A percentile compares a stretch with the other conserved stretches of the same genome.
Conservation (phyloP, 2,329 filamentous ascomycete genomes). For the Fusarium albosuccineum region DNA sequence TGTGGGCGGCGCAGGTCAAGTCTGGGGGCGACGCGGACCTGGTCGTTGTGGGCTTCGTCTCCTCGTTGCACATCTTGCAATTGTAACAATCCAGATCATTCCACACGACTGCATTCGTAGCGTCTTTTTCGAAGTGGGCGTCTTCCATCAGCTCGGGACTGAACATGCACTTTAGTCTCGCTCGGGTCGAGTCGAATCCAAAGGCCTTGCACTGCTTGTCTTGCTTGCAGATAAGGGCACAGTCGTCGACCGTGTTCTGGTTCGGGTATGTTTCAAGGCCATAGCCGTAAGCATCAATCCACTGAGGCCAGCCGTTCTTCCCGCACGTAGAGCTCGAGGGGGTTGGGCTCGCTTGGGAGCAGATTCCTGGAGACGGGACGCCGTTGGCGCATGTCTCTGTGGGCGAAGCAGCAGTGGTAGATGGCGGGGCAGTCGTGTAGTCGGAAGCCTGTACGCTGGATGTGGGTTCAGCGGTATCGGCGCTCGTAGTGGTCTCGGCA, state of each 20-base stretch:
- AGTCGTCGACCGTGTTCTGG: constrained; percentile 30
- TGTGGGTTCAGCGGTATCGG: background rate
- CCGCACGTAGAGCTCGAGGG: constrained; percentile 20
- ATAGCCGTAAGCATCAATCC: constrained; percentile 13
- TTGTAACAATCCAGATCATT: constrained; percentile 26
- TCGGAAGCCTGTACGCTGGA: background rate
- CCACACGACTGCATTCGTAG: constrained; percentile 13
- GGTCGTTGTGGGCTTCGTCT: constrained; percentile 1
- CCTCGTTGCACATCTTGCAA: constrained; percentile 18
- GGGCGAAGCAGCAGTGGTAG: background rate
- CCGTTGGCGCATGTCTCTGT: constrained; percentile 22
- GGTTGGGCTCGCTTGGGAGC: constrained; percentile 5
- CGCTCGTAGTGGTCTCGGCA: background rate
- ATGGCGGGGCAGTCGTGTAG: background rate
- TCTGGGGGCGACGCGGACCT: constrained; percentile 15
- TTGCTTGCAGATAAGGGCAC: constrained; percentile 31
- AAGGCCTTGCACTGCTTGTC: constrained; percentile 27
- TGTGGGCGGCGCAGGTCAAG: constrained; percentile 9
- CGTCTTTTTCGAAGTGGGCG: background rate
- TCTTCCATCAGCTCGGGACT: constrained; percentile 12
- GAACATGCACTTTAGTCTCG: constrained; percentile 18
- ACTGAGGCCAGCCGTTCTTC: constrained; percentile 16
- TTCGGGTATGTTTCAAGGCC: background rate
- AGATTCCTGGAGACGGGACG: constrained; percentile 24
- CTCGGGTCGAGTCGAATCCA: constrained; percentile 13